Evolutionary conservation across 192 early-diverging fungal genomes (phyloP), one percentile per base, ranked within the genome.

Genomic region (Backusella luteola): DNA sequence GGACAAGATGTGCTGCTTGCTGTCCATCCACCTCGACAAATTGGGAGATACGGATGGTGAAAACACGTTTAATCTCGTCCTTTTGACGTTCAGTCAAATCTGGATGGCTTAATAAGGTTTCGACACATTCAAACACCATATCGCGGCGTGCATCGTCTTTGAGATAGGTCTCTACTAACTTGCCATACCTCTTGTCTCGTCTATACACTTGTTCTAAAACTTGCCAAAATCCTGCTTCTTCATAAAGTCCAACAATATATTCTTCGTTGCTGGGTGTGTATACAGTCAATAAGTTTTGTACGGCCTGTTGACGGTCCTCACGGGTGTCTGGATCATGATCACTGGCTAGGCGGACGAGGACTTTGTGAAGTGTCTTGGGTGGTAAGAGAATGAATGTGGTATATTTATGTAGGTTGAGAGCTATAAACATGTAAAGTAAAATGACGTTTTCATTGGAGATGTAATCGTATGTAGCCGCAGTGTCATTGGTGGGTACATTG

Each of bases 1-100:
- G 82, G 11, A 90, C 86, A 34, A 90, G 42, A n/a, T 81, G 71
- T 0, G 89, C 89, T 6, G 87, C 86, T 21, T 85, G 78, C 81
- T 87, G 82, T 0, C 89, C 89, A 75, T 90, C 87, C 21, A 90
- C 86, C 35, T 90, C 87, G 8, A 90, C 89, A 81, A 90, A 85
- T 32, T 88, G 83, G 8, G 85, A 79, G 80, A 90, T 87, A 32
- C 80, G 77, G 19, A 82, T 77, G 76, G 87, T 84, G 1, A 88
- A 73, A 7, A 84, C 84, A 39, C 80, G 77, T 67, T 79, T 82
- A 35, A 90, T 83, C 1, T 90, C 86, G 0, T 77, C 73, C 67
- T 83, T 77, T 75, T 90, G 87, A 26, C 82, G 80, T 17, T 84
- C 75, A 1, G 82, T 85, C 4, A 90, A 68, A 6, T 75, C 66